Conservation (phyloP, 148 eudicot genomes). For the Simmondsia chinensis region DNA sequence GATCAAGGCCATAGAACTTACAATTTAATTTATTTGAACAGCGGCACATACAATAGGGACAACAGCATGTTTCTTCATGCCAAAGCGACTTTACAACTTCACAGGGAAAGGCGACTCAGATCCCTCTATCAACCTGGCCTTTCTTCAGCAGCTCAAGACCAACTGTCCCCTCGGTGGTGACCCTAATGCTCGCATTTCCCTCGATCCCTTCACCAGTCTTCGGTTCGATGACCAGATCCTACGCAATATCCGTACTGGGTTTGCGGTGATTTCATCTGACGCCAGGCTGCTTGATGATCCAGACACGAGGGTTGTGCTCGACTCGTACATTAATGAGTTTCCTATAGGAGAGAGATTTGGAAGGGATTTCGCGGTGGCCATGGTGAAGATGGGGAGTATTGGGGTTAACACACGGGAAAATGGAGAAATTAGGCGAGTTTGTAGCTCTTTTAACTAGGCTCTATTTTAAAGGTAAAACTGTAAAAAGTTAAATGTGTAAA, state of each 20-base stretch:
- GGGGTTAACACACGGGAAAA: constrained; percentile 28
- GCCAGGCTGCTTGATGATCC: constrained; percentile 43
- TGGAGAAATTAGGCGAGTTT: constrained; percentile 45
- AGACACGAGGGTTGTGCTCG: constrained; percentile 26
- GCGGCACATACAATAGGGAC: constrained; percentile 64
- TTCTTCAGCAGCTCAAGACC: constrained; percentile 28
- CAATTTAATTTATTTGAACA: no score
- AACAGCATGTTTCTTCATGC: constrained; percentile 62
- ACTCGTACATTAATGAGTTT: constrained; percentile 30
- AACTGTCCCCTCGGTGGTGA: constrained; percentile 42
- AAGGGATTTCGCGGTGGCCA: constrained; percentile 37
- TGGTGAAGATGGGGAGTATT: constrained; percentile 49
- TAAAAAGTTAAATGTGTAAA: no score
- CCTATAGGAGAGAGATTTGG: constrained; percentile 28
- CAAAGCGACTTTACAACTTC: constrained; percentile 41
- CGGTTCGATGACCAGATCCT: constrained; percentile 38
- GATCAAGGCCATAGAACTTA: no score
- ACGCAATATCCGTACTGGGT: constrained; percentile 32
- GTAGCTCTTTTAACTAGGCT: constrained; percentile 35
- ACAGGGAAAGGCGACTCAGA: constrained; percentile 31
- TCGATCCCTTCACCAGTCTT: constrained; percentile 27
- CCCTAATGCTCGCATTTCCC: constrained; percentile 23
- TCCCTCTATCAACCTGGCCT: constrained; percentile 31
- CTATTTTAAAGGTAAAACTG: no score
- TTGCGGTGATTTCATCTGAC: constrained; percentile 46